Evolutionary conservation across 441 rosid genomes (phyloP), one percentile per base, ranked within the genome.

Genomic region (Populus tomentosa): DNA sequence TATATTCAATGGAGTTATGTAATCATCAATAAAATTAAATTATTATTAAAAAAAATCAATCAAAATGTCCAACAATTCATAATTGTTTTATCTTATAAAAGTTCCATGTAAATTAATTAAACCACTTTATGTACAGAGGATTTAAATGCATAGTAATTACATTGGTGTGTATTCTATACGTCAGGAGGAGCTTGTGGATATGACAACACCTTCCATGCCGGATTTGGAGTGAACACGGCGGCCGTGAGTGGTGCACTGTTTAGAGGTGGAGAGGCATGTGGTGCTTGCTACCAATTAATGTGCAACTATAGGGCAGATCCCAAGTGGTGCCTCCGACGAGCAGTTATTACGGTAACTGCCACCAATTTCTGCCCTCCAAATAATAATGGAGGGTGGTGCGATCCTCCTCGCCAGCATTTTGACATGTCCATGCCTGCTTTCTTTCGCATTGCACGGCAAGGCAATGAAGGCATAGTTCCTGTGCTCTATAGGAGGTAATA

Each of bases 161-260:
- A 0, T 3, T 23, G 24, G 23, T 65, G 14, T 10, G 21, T 1
- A 0, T 11, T 65, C 30, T 6, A 10, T 50, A 53, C 50, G 20
- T 28, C 73, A 94, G 98, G 98, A 71, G 98, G 98, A 78, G 98
- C 96, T 9, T 94, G 98, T 80, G 98, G 96, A 3, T 92, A 92
- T 67, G 96, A 91, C 30, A 92, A 92, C 82, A 88, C 96, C 0
- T 80, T 82, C 77, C 94, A 86, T 77, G 91, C 94, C 71, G 97
- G 97, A 10, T 94, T 92, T 20, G 97, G 98, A 71, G 86, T 86
- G 14, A 85, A 89, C 83, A 94, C 92, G 20, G 89, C 94, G 11
- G 98, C 98, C 2, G 69, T 94, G 74, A 92, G 98, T 65, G 86
- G 91, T 30, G 91, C 84, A 28, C 83, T 92, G 64, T 94, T 86